These are phyloP conservation scores for Neurospora africana DNA, from an alignment of 495 filamentous ascomycete genomes.

Conservation along the genomic window DNA sequence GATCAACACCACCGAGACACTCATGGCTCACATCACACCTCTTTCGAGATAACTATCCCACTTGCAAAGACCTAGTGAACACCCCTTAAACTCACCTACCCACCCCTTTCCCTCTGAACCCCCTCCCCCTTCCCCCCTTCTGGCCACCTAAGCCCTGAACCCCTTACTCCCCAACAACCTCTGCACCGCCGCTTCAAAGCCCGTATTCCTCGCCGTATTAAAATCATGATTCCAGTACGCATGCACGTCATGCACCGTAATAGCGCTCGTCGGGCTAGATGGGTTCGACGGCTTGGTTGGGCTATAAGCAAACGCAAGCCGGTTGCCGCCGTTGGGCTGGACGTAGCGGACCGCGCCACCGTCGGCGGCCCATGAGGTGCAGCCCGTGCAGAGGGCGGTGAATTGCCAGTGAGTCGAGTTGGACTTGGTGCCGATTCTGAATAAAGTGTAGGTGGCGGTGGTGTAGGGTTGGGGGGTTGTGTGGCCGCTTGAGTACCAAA, in stretches of 20 bases:
- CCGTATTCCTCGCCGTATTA: slow-evolving; percentile 22
- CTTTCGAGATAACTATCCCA: not conserved
- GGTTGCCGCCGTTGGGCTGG: slow-evolving; percentile 26
- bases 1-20: not conserved
- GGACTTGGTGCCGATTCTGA: slow-evolving; percentile 21
- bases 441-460: slow-evolving; percentile 21
- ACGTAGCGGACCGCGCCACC: slow-evolving; percentile 7
- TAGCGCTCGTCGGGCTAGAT: slow-evolving; percentile 18
- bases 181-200: slow-evolving; percentile 25
- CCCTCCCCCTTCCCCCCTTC: not conserved
- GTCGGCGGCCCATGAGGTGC: slow-evolving; percentile 22
- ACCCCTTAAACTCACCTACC: not conserved
- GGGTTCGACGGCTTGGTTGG: slow-evolving; percentile 19
- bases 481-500: slow-evolving; percentile 15
- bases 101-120: not conserved
- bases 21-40: not conserved
- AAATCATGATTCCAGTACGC: slow-evolving; percentile 38
- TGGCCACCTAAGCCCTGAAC: not conserved
- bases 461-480: slow-evolving; percentile 19
- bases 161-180: not conserved
- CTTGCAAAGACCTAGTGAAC: not conserved
- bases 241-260: slow-evolving; percentile 30
- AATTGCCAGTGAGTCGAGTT: slow-evolving; percentile 38
- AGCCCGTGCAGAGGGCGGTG: slow-evolving; percentile 33
- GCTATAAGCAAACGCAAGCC: slow-evolving; percentile 35